Base-by-base conservation (phyloP, 352 stramenopile genomes). In the Thraustochytrium sp. region DNA sequence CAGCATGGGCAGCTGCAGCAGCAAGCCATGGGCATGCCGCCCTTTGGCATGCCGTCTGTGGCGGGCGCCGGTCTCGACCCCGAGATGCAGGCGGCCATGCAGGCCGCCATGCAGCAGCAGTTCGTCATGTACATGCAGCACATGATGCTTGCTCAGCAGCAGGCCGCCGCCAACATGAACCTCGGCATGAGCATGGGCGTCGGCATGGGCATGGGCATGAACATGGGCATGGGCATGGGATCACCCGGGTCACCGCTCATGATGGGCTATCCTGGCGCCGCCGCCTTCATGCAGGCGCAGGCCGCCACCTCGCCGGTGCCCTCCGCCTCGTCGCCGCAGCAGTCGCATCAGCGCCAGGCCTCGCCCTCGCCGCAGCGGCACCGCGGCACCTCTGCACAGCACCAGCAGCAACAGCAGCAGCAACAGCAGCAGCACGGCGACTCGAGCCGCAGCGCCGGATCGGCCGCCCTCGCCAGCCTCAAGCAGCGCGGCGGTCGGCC, bases 81-180 rank as follows among this genome's bases (percentile, higher is more conserved):
- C 3, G 68, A 18, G 5, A 18, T 40, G 48, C 48, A 80, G 37
- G n/a, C 42, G 51, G 68, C 48, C 9, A 61, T 65, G 53, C 68
- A 77, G 65, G 26, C 26, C 26, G 48, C 53, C 2, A 65, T 80
- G 68, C 68, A 80, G 37, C 44, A 72, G n/a, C 68, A 80, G 31
- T 80, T 80, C n/a, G 40, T 51, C 9, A 48, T 75, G 34, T 80
- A 80, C 68, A 80, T 75, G 68, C 68, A 80, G 31, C 68, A 80
- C 8, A 80, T 80, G 68, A 34, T 80, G 42, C 11, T 80, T 16
- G 42, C 49, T 68, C 68, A 80, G 38, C 68, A 80, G 40, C 68
- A 80, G 38, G 68, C 65, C 8, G 59, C 59, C 13, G 29, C 31
- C 16, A 31, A 21, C 21, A 31, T 37, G 26, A 51, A 75, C 40